Base-by-base conservation (phyloP, 305 asterid species). In the Fraxinus ornus region DNA sequence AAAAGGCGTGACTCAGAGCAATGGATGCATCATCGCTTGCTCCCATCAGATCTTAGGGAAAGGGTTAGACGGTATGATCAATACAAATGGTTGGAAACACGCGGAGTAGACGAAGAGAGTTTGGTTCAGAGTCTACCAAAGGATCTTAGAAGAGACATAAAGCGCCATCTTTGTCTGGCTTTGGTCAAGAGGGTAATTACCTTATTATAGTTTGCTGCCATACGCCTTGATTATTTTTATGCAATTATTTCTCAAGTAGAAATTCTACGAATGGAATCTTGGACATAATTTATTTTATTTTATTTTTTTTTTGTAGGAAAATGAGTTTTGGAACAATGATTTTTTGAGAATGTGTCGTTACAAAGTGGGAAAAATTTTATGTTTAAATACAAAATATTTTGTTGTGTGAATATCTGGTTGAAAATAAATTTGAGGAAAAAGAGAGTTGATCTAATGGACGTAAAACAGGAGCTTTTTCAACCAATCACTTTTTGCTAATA, bases 21-120 rank as follows among this genome's bases (percentile, higher is more conserved):
- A 85, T 97, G 99, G 98, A 97, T 97, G 99, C 99, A 92, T 87
- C 99, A 97, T 85, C 99, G 99, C 76, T 86, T 97, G 88, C 98
- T 97, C 66, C 99, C 99, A 5, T 92, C 89, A 60, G 99, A 97
- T 62, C 95, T 97, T 55, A 90, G 98, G 64, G 98, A 92, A 84
- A 89, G 98, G 7, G 99, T 97, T 66, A 90, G 99, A 87, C 97
- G 97, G 80, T 97, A 95, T 80, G 99, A 97, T 86, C 99, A 97
- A 84, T 97, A 97, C 90, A 97, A 97, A 88, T 97, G 99, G 99
- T 85, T 95, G 82, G 99, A 97, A 86, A 97, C 99, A 6, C 98
- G 97, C 47, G 99, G 99, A 81, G 99, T 95, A 80, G 98, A 97
- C 78, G 99, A 97, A 89, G 92, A 94, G 76, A 91, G 89, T 84